These are phyloP conservation scores for Kurtzmaniella quercitrusa DNA, from an alignment of 1,139 yeast species.

Conservation along the genomic window DNA sequence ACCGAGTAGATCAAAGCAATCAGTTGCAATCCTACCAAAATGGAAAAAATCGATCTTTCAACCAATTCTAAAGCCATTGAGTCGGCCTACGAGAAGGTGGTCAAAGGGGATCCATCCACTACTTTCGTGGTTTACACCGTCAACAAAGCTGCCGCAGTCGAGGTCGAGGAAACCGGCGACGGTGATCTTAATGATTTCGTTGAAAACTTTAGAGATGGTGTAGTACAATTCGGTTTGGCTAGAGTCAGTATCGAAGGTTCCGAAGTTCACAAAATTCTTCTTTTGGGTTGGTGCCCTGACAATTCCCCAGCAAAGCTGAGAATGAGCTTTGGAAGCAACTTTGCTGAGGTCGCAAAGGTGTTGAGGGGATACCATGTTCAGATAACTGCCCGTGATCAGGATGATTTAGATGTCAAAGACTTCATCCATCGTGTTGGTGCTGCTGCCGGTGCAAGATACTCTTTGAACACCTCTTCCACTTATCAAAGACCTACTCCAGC, in stretches of 20 bases:
- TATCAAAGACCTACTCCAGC: constrained; percentile 10
- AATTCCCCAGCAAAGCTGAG: constrained; percentile 74
- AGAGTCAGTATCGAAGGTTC: constrained; percentile 88
- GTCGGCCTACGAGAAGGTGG: constrained; percentile 59
- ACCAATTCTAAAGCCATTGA: constrained; percentile 60
- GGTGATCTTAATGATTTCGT: constrained; percentile 77
- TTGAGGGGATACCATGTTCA: constrained; percentile 89
- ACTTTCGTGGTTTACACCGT: constrained; percentile 67
- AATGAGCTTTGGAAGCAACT: constrained; percentile 71
- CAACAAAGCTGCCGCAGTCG: constrained; percentile 51
- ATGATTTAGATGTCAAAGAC: constrained; percentile 79
- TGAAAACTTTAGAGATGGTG: constrained; percentile 78
- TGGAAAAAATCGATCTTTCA: constrained; percentile 57
- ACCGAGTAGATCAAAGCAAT: too few relatives aligned
- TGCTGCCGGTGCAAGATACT: constrained; percentile 95
- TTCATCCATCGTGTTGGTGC: constrained; percentile 74
- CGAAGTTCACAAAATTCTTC: constrained; percentile 75
- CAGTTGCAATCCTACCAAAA: too few relatives aligned
- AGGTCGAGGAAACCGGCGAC: constrained; percentile 54
- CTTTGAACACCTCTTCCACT: constrained; percentile 44
- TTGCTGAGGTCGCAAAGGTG: constrained; percentile 66
- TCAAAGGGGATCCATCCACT: constrained; percentile 52
- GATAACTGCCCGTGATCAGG: constrained; percentile 91
- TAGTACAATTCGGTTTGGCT: constrained; percentile 87
- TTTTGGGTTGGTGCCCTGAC: constrained; percentile 94